These are phyloP conservation scores for Allium cepa DNA, from an alignment of 106 monocot genomes.

Conservation along the genomic window DNA sequence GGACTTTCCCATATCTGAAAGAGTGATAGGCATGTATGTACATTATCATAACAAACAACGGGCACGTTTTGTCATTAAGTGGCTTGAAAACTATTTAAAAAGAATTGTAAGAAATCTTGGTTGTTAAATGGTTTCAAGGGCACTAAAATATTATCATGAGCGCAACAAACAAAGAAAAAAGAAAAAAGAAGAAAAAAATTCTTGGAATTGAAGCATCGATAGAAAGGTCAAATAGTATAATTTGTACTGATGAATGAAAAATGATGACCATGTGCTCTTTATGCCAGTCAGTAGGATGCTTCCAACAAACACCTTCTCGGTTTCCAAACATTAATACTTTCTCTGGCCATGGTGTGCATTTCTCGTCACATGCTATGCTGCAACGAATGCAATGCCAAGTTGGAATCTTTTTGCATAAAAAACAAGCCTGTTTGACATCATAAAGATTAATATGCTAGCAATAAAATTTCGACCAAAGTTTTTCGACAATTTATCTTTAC, in stretches of 20 bases:
- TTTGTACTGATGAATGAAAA: constrained; percentile 21
- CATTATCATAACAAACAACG: too few species aligned
- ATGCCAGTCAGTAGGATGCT: constrained; percentile 74
- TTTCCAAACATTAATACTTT: constrained; percentile 19
- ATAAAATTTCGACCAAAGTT: not conserved
- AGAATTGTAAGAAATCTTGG: too few species aligned
- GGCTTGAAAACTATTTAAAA: too few species aligned
- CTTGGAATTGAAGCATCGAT: too few species aligned
- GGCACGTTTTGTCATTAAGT: too few species aligned
- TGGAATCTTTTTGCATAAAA: constrained; percentile 55
- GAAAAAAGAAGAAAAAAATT: too few species aligned
- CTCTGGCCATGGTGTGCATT: constrained; percentile 80
- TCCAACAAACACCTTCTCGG: constrained; percentile 67
- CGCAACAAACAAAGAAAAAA: not conserved
- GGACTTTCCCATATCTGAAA: too few species aligned
- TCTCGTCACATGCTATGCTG: constrained; percentile 40
- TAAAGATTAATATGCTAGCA: not conserved
- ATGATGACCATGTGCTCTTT: constrained; percentile 53
- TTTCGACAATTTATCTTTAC: not conserved
- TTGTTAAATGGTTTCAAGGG: too few species aligned
- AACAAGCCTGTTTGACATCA: constrained; percentile 51
- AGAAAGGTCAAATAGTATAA: not conserved
- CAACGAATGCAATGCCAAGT: constrained; percentile 76
- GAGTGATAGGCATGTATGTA: too few species aligned
- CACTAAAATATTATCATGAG: too few species aligned